phyloP scores from a whole-genome alignment of 768 basidiomycete genomes.

The Dioszegia crocea region DNA sequence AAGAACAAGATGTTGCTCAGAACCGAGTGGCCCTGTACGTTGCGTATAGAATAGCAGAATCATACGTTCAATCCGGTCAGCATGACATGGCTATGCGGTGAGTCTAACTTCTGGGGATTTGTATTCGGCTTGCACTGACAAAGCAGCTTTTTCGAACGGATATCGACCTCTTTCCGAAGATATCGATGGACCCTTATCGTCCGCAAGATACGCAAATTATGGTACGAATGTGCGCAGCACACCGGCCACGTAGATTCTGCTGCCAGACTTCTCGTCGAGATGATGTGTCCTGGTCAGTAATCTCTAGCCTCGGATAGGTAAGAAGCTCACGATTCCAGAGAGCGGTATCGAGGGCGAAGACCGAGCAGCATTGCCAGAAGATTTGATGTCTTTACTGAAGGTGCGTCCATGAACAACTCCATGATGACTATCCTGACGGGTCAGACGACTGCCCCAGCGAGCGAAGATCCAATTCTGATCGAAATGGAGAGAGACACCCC shows the following conservation, averaged over 20 bases:
- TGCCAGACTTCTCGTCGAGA: constrained; percentile 72
- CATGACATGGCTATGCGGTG: constrained; percentile 84
- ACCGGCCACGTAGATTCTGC: constrained; percentile 72
- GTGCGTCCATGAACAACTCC: constrained; percentile 49
- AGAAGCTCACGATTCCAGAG: not conserved
- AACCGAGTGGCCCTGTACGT: constrained; percentile 82
- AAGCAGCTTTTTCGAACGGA: constrained; percentile 82
- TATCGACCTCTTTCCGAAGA: constrained; percentile 78
- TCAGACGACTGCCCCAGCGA: constrained; percentile 68
- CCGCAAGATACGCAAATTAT: constrained; percentile 66
- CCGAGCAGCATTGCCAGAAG: constrained; percentile 58
- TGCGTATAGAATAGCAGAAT: constrained; percentile 81
- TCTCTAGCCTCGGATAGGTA: not conserved
- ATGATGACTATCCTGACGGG: not conserved
- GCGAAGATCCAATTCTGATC: constrained; percentile 58
- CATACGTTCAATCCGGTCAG: constrained; percentile 73
- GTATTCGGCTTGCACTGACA: not conserved
- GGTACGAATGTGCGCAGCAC: constrained; percentile 77
- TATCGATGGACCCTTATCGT: constrained; percentile 78
- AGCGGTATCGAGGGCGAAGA: constrained; percentile 35
- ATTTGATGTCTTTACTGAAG: constrained; percentile 68
- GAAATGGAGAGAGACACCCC: constrained; percentile 52
- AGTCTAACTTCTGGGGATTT: constrained; percentile 36
- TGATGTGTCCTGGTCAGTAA: constrained; percentile 68
- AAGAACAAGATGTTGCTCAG: constrained; percentile 66